A percentile compares a stretch with the other conserved stretches of the same genome.
These are phyloP conservation scores for Dothiorella sarmentorum DNA, from an alignment of 2,329 filamentous ascomycete species.

Conservation along the genomic window DNA sequence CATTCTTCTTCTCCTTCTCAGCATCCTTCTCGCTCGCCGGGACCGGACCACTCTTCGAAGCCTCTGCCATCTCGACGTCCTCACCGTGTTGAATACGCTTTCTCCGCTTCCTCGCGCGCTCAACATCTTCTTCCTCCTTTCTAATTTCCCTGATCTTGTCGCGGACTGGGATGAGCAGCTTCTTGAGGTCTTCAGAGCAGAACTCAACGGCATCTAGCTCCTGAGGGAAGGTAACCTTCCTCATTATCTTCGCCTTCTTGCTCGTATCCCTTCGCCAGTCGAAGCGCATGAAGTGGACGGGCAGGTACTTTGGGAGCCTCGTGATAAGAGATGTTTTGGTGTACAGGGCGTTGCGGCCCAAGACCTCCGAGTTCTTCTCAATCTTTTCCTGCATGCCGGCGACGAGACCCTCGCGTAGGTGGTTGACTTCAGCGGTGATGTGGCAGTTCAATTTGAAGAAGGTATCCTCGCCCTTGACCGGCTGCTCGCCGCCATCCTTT, in stretches of 20 bases:
- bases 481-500: constrained; percentile 68
- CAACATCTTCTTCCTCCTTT: constrained; percentile 92
- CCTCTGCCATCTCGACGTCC: constrained; percentile 29
- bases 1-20: constrained; percentile 43
- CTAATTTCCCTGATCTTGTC: constrained; percentile 94
- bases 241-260: constrained; percentile 99
- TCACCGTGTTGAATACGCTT: constrained; percentile 63
- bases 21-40: constrained; percentile 33
- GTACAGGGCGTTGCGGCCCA: constrained; percentile 77
- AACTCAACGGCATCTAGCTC: constrained; percentile 94
- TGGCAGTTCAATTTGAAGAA: constrained; percentile 97
- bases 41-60: constrained; percentile 49
- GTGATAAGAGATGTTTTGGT: constrained; percentile 90
- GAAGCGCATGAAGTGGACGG: constrained; percentile 96
- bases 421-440: constrained; percentile 82
- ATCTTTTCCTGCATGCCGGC: constrained; percentile 82
- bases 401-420: constrained; percentile 81
- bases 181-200: constrained; percentile 84
- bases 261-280: constrained; percentile 95
- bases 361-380: constrained; percentile 77
- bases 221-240: constrained; percentile 92
- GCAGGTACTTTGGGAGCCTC: constrained; percentile 88
- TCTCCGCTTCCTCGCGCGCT: constrained; percentile 86
- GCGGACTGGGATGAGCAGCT: constrained; percentile 81
- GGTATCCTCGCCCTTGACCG: constrained; percentile 63